Evolutionary conservation across 129 eudicot species (phyloP).

Genomic region (Calendula officinalis): DNA sequence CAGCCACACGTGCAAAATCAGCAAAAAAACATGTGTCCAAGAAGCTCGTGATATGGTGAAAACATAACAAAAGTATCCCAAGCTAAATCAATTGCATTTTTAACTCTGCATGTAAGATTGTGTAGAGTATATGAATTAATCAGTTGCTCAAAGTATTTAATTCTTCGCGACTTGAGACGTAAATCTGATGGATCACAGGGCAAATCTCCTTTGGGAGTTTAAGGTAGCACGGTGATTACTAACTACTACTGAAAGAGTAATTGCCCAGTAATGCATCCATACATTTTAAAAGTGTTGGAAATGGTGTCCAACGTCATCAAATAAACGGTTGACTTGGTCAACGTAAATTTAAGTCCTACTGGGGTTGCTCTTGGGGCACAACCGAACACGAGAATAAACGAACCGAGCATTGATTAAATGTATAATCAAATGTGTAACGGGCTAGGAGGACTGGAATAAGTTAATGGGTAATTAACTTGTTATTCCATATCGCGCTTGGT

Average conservation of each 20-base stretch:
- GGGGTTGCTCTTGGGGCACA: too few species aligned
- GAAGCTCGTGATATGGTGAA: slow-evolving; percentile 67
- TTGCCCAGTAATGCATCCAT: neutral
- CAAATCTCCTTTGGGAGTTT: neutral
- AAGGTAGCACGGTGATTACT: neutral
- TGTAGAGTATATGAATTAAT: slow-evolving; percentile 91
- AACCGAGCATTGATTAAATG: too few species aligned
- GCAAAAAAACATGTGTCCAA: slow-evolving; percentile 89
- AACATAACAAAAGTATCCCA: slow-evolving; percentile 98
- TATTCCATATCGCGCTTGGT: too few species aligned
- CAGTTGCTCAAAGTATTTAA: too few species aligned
- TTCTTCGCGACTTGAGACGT: too few species aligned
- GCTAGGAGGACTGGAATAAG: too few species aligned
- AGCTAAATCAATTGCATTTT: slow-evolving; percentile 98
- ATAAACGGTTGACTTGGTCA: too few species aligned
- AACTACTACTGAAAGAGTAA: neutral
- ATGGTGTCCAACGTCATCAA: neutral
- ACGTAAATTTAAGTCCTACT: too few species aligned
- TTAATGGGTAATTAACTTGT: too few species aligned
- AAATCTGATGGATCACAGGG: neutral
- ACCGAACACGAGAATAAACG: too few species aligned
- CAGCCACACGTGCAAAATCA: slow-evolving; percentile 97
- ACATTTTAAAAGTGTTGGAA: neutral
- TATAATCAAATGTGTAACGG: too few species aligned
- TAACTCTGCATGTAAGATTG: slow-evolving; percentile 90